These are phyloP conservation scores for Cadophora gregata DNA, from an alignment of 2,329 filamentous ascomycete species.

Conservation along the genomic window DNA sequence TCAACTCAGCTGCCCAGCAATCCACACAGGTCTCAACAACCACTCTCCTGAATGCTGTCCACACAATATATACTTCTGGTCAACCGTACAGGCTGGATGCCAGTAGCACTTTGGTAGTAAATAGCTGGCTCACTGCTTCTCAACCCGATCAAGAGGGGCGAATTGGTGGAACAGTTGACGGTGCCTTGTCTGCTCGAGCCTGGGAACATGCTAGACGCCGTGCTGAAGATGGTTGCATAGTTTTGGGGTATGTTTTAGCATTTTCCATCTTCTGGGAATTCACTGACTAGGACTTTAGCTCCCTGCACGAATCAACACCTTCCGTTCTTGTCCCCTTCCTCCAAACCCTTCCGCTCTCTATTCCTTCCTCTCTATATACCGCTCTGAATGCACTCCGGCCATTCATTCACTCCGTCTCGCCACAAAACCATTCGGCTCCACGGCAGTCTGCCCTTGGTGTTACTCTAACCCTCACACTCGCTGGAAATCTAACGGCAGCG, in stretches of 20 bases:
- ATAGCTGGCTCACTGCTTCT: constrained; percentile 89
- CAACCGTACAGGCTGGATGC: constrained; percentile 88
- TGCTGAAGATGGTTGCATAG: constrained; percentile 93
- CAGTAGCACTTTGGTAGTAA: constrained; percentile 89
- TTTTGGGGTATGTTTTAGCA: constrained; percentile 72
- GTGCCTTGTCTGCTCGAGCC: constrained; percentile 76
- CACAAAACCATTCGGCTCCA: constrained; percentile 84
- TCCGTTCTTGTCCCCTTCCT: constrained; percentile 85
- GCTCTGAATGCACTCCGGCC: constrained; percentile 83
- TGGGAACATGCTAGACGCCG: constrained; percentile 96
- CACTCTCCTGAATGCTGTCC: constrained; percentile 87
- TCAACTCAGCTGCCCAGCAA: constrained; percentile 65
- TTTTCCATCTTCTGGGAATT: neutral
- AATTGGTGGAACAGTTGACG: constrained; percentile 79
- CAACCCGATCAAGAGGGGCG: constrained; percentile 72
- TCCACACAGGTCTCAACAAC: constrained; percentile 88
- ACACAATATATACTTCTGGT: constrained; percentile 83
- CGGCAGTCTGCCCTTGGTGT: constrained; percentile 82
- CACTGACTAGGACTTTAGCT: constrained; percentile 57
- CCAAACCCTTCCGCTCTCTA: constrained; percentile 76
- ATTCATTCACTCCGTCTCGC: constrained; percentile 86
- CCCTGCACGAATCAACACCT: constrained; percentile 86
- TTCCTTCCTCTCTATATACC: constrained; percentile 77
- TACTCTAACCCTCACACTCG: constrained; percentile 79
- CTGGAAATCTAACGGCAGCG: constrained; percentile 78